These are phyloP conservation scores for Physcomitrellopsis africana DNA, from an alignment of 225 moss, liverwort and hornwort genomes.

Conservation along the genomic window DNA sequence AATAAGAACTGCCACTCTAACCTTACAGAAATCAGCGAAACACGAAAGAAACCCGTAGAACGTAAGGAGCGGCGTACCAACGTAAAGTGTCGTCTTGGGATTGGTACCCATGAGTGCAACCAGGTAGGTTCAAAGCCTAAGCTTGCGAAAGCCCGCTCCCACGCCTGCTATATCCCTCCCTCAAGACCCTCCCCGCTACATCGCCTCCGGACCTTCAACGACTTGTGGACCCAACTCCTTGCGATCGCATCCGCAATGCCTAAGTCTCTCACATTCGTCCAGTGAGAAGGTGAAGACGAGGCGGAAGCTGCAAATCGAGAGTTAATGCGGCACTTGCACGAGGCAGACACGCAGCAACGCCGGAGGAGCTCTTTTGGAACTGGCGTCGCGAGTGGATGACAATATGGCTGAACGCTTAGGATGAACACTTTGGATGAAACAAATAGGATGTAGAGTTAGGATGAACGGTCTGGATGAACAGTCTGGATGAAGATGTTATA, in stretches of 20 bases:
- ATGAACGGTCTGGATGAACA: too few species aligned
- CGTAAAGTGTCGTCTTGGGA: conserved; percentile 59
- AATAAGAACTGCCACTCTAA: background rate
- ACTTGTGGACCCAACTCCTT: background rate
- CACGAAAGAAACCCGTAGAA: background rate
- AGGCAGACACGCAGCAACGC: background rate
- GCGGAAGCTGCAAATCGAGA: background rate
- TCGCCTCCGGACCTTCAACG: background rate
- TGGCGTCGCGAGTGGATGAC: too few species aligned
- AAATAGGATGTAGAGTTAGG: too few species aligned
- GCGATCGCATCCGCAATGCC: background rate
- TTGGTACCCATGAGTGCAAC: conserved; percentile 45
- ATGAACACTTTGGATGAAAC: too few species aligned
- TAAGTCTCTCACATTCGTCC: background rate
- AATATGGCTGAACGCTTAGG: too few species aligned
- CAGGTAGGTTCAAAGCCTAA: conserved; percentile 32
- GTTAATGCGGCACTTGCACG: too few species aligned
- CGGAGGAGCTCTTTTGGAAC: background rate
- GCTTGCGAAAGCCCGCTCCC: background rate
- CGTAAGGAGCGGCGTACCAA: conserved; percentile 29
- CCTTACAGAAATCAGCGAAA: background rate
- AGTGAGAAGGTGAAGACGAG: background rate
- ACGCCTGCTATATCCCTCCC: background rate
- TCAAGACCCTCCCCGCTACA: conserved; percentile 24
- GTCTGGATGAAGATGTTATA: too few species aligned